A percentile compares a stretch with the other conserved stretches of the same genome.
Evolutionary conservation across 306 rosid species (phyloP).

Genomic region (Chamaecrista fasciculata): DNA sequence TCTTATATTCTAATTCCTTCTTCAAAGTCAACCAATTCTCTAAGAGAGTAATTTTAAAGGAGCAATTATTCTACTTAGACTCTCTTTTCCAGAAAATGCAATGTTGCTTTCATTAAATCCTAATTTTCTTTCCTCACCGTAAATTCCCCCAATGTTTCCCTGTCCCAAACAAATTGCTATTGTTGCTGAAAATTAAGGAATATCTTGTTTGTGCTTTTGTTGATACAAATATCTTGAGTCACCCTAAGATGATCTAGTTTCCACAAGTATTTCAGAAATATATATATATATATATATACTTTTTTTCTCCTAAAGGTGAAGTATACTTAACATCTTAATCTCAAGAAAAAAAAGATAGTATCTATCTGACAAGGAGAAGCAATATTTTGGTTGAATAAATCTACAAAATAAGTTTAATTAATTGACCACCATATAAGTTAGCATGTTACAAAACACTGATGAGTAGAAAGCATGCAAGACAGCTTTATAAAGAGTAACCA

Average conservation of each 20-base stretch:
- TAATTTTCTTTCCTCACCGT: background rate
- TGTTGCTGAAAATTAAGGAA: background rate
- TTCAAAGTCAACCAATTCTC: background rate
- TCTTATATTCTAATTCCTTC: background rate
- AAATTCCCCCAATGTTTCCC: background rate
- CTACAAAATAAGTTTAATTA: background rate
- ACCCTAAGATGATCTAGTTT: slow-evolving; percentile 9
- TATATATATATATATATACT: no score
- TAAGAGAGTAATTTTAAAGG: background rate
- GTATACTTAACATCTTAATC: slow-evolving; percentile 15
- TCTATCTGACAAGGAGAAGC: background rate
- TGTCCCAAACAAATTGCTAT: background rate
- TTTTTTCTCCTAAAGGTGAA: background rate
- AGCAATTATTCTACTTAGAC: background rate
- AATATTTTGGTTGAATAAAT: background rate
- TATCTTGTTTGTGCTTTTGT: background rate
- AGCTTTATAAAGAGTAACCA: background rate
- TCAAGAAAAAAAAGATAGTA: background rate
- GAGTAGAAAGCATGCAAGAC: background rate
- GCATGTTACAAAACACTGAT: slow-evolving; percentile 1
- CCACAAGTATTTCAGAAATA: background rate
- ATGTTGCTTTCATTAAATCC: background rate
- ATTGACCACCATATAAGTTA: background rate
- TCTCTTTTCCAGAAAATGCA: background rate
- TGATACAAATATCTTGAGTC: background rate